Evolutionary conservation across 179 eudicot species (phyloP).

Genomic region (Patellifolia procumbens): DNA sequence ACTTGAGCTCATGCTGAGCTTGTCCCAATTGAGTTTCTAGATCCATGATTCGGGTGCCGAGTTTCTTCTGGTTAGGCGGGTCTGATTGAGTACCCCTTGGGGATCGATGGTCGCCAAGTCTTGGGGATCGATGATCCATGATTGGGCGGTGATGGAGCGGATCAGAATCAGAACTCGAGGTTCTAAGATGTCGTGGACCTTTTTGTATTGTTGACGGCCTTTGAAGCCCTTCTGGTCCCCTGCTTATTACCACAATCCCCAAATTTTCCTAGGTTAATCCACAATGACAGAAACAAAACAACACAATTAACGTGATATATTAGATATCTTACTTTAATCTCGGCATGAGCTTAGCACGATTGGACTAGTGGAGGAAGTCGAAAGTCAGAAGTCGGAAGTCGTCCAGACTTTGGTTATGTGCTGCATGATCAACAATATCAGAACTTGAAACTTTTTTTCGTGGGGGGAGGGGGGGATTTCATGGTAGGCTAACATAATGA

Average conservation of each 20-base stretch:
- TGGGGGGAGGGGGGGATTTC: too few relatives aligned
- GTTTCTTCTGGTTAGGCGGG: conserved; percentile 59
- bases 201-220: conserved; percentile 52
- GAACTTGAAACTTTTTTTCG: too few relatives aligned
- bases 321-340: conserved; percentile 48
- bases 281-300: background rate
- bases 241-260: conserved; percentile 19
- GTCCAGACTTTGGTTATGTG: conserved; percentile 3
- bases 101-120: conserved; percentile 57
- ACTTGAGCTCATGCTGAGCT: conserved; percentile 82
- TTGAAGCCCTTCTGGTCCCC: conserved; percentile 68
- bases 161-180: conserved; percentile 68
- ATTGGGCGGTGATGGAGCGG: conserved; percentile 47
- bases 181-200: conserved; percentile 48
- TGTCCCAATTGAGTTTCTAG: conserved; percentile 81
- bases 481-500: too few relatives aligned
- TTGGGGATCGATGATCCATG: conserved; percentile 62
- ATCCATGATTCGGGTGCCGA: conserved; percentile 74
- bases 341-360: conserved; percentile 41
- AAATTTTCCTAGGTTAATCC: background rate
- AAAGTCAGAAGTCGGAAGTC: too few relatives aligned
- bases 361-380: conserved; percentile 4
- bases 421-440: conserved; percentile 27
- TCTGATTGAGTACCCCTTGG: conserved; percentile 63
- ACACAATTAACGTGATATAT: background rate